Conservation (phyloP, 257 asterid genomes). For the Solanum pinnatisectum region DNA sequence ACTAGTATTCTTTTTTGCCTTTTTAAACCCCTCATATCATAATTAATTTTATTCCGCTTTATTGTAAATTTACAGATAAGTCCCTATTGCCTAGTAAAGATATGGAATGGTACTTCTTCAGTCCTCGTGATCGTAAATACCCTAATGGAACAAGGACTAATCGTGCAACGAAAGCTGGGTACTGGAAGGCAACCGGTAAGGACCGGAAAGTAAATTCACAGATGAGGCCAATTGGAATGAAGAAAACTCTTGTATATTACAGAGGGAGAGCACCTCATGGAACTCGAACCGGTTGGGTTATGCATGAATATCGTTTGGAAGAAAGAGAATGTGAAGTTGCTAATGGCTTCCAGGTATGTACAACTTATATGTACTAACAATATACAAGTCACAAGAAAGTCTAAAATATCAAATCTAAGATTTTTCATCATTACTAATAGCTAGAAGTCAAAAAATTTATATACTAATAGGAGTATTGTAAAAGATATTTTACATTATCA, state of each 20-base stretch:
- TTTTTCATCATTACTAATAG: neutral
- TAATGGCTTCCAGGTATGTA: conserved; percentile 63
- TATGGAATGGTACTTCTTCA: conserved; percentile 94
- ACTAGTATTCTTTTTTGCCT: neutral
- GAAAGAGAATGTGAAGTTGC: conserved; percentile 82
- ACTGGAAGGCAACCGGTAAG: conserved; percentile 99
- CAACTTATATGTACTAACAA: neutral
- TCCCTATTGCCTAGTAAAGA: conserved; percentile 95
- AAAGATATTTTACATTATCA: neutral
- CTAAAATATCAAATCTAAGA: no score
- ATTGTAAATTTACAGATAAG: conserved; percentile 41
- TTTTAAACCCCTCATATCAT: neutral
- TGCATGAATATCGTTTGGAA: conserved; percentile 95
- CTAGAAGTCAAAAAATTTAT: neutral
- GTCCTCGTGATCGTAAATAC: conserved; percentile 92
- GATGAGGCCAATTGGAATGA: conserved; percentile 74
- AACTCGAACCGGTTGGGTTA: conserved; percentile 90
- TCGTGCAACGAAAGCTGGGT: conserved; percentile 90
- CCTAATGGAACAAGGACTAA: conserved; percentile 97
- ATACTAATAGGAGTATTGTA: no score
- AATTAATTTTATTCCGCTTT: neutral
- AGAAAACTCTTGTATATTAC: conserved; percentile 95
- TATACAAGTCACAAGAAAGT: no score
- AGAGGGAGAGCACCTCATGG: conserved; percentile 99
- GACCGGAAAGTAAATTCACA: conserved; percentile 88